Evolutionary conservation across 2,329 filamentous ascomycete genomes (phyloP).

Genomic region (Fusarium paranaense): DNA sequence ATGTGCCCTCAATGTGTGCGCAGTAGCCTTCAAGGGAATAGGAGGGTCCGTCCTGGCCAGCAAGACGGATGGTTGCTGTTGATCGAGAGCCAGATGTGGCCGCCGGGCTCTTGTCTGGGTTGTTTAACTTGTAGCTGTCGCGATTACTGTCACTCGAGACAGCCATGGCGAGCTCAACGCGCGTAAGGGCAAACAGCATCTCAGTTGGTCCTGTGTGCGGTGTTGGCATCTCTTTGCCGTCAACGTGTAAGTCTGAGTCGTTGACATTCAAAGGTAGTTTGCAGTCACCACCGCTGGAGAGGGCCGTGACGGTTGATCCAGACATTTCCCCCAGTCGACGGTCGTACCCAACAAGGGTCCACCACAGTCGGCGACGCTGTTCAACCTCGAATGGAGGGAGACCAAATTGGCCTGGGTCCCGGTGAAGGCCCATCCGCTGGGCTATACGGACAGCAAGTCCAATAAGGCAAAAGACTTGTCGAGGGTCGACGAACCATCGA

Average conservation of each 20-base stretch:
- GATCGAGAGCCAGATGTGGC: constrained; percentile 38
- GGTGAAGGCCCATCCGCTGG: constrained; percentile 76
- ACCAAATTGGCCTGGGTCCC: constrained; percentile 66
- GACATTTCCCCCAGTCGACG: constrained; percentile 75
- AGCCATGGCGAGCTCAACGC: constrained; percentile 68
- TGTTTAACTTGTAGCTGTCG: constrained; percentile 47
- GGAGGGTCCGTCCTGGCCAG: constrained; percentile 61
- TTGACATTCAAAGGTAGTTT: constrained; percentile 71
- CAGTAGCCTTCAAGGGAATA: constrained; percentile 66
- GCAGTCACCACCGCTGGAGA: constrained; percentile 66
- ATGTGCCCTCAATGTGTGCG: constrained; percentile 66
- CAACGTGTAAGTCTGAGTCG: constrained; percentile 68
- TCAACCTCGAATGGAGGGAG: constrained; percentile 73
- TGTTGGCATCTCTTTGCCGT: constrained; percentile 66
- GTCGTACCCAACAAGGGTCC: constrained; percentile 77
- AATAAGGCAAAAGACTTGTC: constrained; percentile 61
- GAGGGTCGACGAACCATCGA: constrained; percentile 69
- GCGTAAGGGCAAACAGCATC: constrained; percentile 69
- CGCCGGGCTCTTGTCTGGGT: constrained; percentile 43
- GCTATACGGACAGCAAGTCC: constrained; percentile 76
- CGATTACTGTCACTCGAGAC: constrained; percentile 61
- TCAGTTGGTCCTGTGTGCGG: constrained; percentile 66
- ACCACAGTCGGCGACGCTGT: constrained; percentile 79
- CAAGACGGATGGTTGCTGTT: constrained; percentile 57
- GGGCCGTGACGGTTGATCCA: constrained; percentile 66